Conservation (phyloP, 1,284 basidiomycete species). For the Cryptococcus maquisensis region DNA sequence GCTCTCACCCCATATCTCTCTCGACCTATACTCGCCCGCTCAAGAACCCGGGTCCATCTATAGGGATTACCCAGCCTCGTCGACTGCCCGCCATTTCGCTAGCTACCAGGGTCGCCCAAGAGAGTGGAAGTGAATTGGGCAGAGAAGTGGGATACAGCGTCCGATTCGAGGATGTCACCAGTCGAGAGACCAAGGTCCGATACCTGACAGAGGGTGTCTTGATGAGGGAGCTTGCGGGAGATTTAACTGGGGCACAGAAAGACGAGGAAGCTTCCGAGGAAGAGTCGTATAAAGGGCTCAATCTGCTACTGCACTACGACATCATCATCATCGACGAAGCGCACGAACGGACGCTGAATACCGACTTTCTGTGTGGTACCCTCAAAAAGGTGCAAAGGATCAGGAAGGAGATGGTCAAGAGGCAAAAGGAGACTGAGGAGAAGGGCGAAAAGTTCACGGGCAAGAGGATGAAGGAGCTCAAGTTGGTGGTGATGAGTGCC, state of each 20-base stretch:
- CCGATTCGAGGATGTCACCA: conserved; percentile 82
- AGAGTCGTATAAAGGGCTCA: conserved; percentile 12
- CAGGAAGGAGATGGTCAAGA: conserved; percentile 55
- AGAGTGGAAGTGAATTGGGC: conserved; percentile 69
- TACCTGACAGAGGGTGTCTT: conserved; percentile 98
- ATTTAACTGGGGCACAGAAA: neutral
- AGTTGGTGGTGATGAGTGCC: conserved; percentile 94
- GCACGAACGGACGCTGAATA: conserved; percentile 90
- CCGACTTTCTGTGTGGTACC: conserved; percentile 88
- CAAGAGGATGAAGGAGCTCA: conserved; percentile 54
- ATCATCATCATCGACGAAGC: conserved; percentile 94
- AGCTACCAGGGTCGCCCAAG: conserved; percentile 79
- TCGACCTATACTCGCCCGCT: conserved; percentile 6
- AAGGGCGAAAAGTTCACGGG: conserved; percentile 29
- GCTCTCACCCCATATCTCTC: conserved; percentile 49
- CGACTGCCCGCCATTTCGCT: conserved; percentile 91
- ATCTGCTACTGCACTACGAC: conserved; percentile 74
- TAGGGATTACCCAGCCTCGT: conserved; percentile 88
- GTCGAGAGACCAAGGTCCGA: conserved; percentile 68
- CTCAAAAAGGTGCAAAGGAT: conserved; percentile 78
- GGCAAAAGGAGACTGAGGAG: conserved; percentile 49
- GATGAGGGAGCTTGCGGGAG: conserved; percentile 67
- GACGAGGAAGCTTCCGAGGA: neutral
- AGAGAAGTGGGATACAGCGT: conserved; percentile 86
- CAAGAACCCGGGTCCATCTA: conserved; percentile 58